A percentile compares a stretch with the other conserved stretches of the same genome.
phyloP scores from a whole-genome alignment of 1,284 basidiomycete genomes.

The Apiotrichum sp. region DNA sequence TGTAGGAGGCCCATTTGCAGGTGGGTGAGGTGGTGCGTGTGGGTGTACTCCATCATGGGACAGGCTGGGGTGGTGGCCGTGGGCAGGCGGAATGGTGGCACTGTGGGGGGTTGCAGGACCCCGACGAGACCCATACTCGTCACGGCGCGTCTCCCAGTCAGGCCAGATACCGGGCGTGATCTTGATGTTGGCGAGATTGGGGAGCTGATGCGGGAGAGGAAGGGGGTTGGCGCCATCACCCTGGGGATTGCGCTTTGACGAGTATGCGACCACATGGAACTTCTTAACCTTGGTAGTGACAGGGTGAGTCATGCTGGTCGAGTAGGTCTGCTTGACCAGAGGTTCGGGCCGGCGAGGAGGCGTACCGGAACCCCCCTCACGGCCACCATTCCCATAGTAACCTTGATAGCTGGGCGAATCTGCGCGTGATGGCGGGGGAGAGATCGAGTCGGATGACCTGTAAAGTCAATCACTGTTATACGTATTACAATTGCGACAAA shows the following conservation, averaged over 20 bases:
- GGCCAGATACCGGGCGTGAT: slow-evolving; percentile 42
- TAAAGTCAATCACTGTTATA: too few species aligned
- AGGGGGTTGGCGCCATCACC: slow-evolving; percentile 38
- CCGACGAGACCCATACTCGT: slow-evolving; percentile 24
- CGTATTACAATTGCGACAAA: background rate
- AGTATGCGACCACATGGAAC: slow-evolving; percentile 46
- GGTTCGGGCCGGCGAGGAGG: slow-evolving; percentile 26
- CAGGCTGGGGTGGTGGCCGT: slow-evolving; percentile 3
- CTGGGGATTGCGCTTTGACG: slow-evolving; percentile 42
- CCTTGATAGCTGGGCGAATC: slow-evolving; percentile 18
- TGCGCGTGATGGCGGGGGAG: slow-evolving; percentile 28
- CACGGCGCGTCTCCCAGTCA: slow-evolving; percentile 40
- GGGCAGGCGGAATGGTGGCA: slow-evolving; percentile 5
- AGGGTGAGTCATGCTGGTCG: slow-evolving; percentile 42
- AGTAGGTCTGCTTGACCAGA: slow-evolving; percentile 46
- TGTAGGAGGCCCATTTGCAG: slow-evolving; percentile 9
- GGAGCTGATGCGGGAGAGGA: slow-evolving; percentile 40
- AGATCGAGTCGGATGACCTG: slow-evolving; percentile 36
- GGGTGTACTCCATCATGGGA: slow-evolving; percentile 5
- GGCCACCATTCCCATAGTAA: slow-evolving; percentile 19
- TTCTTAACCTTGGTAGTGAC: slow-evolving; percentile 39
- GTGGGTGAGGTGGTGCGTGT: slow-evolving; percentile 10
- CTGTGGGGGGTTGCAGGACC: slow-evolving; percentile 7
- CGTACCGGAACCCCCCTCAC: slow-evolving; percentile 8
- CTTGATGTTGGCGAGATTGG: slow-evolving; percentile 32